phyloP scores from a whole-genome alignment of 371 early-diverging fungal genomes.

The Catenaria anguillulae region DNA sequence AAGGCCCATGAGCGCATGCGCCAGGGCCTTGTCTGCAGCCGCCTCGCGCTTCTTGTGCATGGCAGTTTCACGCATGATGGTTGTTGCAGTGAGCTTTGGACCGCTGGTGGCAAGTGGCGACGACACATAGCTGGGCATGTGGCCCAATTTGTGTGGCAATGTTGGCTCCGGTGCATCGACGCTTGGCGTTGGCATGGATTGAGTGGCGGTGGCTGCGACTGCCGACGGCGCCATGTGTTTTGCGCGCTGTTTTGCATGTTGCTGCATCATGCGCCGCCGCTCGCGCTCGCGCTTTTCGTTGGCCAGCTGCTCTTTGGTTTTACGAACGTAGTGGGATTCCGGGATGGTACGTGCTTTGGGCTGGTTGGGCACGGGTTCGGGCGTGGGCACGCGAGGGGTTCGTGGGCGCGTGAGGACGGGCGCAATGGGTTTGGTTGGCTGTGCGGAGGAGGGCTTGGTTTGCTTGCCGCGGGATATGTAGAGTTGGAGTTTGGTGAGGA shows the following conservation, averaged over 20 bases:
- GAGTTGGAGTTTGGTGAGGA: not conserved
- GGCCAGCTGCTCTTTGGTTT: not conserved
- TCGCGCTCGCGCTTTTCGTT: not conserved
- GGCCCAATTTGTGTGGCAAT: too few relatives aligned
- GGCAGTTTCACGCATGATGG: not conserved
- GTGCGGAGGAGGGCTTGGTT: not conserved
- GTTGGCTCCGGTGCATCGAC: too few relatives aligned
- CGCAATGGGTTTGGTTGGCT: not conserved
- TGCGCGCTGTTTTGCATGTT: not conserved
- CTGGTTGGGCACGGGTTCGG: not conserved
- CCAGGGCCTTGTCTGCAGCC: not conserved
- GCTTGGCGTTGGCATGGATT: too few relatives aligned
- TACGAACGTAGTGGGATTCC: not conserved
- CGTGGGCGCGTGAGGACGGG: not conserved
- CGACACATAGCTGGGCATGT: too few relatives aligned
- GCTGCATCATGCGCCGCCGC: not conserved
- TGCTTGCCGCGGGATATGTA: not conserved
- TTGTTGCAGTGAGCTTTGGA: not conserved
- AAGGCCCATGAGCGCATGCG: not conserved
- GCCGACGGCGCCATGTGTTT: too few relatives aligned
- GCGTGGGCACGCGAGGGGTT: not conserved
- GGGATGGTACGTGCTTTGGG: not conserved
- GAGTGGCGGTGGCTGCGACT: too few relatives aligned
- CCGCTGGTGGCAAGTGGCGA: not conserved
- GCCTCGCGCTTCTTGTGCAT: not conserved